phyloP scores from a whole-genome alignment of 805 yeast species.

The Metschnikowia chrysomelidarum region DNA sequence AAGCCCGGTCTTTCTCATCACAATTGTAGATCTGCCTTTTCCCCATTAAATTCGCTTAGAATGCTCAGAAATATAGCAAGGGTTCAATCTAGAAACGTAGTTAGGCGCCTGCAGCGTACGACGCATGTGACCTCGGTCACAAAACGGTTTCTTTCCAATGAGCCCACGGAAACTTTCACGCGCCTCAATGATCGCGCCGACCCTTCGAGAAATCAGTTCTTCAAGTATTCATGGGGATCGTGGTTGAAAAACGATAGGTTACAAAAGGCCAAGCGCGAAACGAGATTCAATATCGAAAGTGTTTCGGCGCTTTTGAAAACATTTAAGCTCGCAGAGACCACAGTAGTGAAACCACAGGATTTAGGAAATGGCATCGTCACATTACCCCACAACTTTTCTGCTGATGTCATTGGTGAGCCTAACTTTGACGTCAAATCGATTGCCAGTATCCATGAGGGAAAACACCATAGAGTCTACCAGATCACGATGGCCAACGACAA shows the following conservation, averaged over 20 bases:
- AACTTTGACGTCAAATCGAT: conserved; percentile 58
- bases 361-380: conserved; percentile 42
- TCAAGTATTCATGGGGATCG: conserved; percentile 91
- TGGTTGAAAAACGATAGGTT: conserved; percentile 80
- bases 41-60: no score
- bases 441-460: conserved; percentile 88
- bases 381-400: conserved; percentile 49
- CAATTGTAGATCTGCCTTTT: no score
- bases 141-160: conserved; percentile 7
- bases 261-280: conserved; percentile 74
- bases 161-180: conserved; percentile 48
- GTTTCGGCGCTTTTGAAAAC: conserved; percentile 51
- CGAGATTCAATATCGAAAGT: conserved; percentile 81
- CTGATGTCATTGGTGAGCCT: conserved; percentile 42
- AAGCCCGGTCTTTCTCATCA: no score
- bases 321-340: conserved; percentile 34
- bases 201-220: conserved; percentile 69
- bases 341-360: conserved; percentile 33
- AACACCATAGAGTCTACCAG: conserved; percentile 85
- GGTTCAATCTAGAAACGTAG: background rate
- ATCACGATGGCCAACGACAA: conserved; percentile 61
- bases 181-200: conserved; percentile 59
- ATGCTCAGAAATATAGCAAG: background rate
- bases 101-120: background rate
- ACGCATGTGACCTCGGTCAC: background rate